These are phyloP conservation scores for Russula foetens DNA, from an alignment of 768 basidiomycete genomes.

Conservation along the genomic window DNA sequence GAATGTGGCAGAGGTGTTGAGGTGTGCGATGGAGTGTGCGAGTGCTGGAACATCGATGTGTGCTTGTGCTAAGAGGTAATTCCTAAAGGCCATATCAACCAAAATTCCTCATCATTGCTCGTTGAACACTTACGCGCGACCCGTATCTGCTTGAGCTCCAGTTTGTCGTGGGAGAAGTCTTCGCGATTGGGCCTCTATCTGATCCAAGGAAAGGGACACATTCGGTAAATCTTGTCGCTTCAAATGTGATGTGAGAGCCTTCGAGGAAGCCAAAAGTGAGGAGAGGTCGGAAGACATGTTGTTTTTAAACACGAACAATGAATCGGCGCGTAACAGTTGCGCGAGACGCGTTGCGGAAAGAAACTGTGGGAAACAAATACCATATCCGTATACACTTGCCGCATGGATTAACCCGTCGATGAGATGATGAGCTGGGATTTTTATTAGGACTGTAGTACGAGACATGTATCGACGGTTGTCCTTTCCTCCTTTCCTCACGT, in stretches of 20 bases:
- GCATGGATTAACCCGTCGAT: too few species aligned
- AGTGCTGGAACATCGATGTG: conserved; percentile 91
- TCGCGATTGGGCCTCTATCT: conserved; percentile 90
- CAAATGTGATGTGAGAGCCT: conserved; percentile 68
- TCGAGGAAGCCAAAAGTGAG: conserved; percentile 61
- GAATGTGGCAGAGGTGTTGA: conserved; percentile 78
- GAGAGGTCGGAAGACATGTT: conserved; percentile 47
- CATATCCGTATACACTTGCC: not conserved
- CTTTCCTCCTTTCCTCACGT: too few species aligned
- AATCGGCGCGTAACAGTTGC: not conserved
- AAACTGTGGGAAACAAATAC: not conserved
- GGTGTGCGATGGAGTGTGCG: conserved; percentile 70
- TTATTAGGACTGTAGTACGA: too few species aligned
- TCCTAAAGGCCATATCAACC: conserved; percentile 37
- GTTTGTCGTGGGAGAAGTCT: conserved; percentile 70
- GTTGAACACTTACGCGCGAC: conserved; percentile 53
- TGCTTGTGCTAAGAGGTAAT: conserved; percentile 88
- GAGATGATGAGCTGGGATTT: too few species aligned
- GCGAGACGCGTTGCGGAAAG: too few species aligned
- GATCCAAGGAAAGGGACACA: conserved; percentile 84
- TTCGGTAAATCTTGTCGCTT: conserved; percentile 77
- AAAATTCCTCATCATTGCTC: not conserved
- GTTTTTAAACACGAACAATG: not conserved
- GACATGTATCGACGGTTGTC: too few species aligned
- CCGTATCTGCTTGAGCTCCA: conserved; percentile 52